Base-by-base conservation (phyloP, 495 filamentous ascomycete species). In the Penicillium atrosanguineum region DNA sequence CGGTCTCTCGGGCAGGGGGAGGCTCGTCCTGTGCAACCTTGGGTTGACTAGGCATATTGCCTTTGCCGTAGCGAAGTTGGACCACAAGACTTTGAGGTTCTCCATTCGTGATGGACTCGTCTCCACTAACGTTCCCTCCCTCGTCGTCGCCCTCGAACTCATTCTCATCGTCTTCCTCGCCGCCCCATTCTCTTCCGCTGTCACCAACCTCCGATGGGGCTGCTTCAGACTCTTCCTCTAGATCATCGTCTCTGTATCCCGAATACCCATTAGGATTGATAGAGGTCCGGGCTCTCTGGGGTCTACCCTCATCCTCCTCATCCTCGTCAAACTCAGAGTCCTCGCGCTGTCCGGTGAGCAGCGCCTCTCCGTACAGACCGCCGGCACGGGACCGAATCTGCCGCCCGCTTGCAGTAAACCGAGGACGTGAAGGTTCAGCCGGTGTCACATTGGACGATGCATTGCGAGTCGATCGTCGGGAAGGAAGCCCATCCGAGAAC, bases 401-500 rank as follows among this genome's bases (percentile, higher is more conserved):
- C 31, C 94, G 83, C 29, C 94, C 94, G 65, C 90, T 95, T 25
- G 91, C 88, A 2, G 95, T 97, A 46, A 88, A 87, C n/a, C 85
- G 85, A 34, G 91, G 89, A n/a, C 81, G 86, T 20, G 74, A 66
- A 4, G 81, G 75, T 57, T 89, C 87, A 21, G 83, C 82, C 0
- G 90, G 86, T 2, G 89, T 89, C 50, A 81, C 82, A 18, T 84
- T 77, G 4, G 84, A 80, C 3, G 90, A 90, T 0, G 61, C 58
- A 61, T 88, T 86, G 18, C 91, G 81, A 11, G 83, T 83, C 0
- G 91, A 96, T 36, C 88, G 82, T 48, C 90, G 81, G 15, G 79
- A 74, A 6, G 74, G 69, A 19, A 81, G 75, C 21, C 83, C 85
- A 65, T 95, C 90, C 2, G 88, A 89, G 46, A 83, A 80, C 34